These are phyloP conservation scores for Gossypium bickii DNA, from an alignment of 345 rosid species.

Conservation along the genomic window DNA sequence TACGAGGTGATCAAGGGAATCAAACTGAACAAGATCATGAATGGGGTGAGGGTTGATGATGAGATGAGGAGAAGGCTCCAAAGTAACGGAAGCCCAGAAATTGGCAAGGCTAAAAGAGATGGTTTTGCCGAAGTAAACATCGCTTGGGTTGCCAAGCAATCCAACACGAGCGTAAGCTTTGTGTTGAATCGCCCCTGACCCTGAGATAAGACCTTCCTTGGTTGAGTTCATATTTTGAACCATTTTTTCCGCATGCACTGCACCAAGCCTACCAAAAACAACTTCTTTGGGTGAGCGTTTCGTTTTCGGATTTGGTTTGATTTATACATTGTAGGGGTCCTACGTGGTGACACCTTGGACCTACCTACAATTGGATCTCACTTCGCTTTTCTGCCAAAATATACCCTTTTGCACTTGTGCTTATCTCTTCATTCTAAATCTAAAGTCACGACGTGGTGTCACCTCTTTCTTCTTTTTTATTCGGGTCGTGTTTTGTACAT, in stretches of 20 bases:
- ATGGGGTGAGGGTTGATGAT: constrained; percentile 66
- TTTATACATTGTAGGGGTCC: background rate
- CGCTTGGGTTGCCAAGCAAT: constrained; percentile 70
- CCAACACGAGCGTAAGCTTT: constrained; percentile 64
- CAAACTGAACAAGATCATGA: constrained; percentile 75
- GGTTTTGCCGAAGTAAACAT: constrained; percentile 66
- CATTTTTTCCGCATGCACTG: background rate
- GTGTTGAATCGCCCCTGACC: constrained; percentile 38
- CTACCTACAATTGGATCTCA: background rate
- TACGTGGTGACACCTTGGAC: background rate
- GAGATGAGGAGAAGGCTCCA: constrained; percentile 63
- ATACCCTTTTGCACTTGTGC: too few relatives aligned
- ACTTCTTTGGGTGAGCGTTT: too few relatives aligned
- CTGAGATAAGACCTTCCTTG: background rate
- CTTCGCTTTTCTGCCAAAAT: background rate
- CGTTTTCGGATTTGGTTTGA: background rate
- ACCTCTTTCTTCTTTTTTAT: too few relatives aligned
- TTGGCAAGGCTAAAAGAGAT: constrained; percentile 60
- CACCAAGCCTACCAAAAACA: background rate
- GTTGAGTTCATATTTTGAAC: background rate
- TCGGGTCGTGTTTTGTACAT: too few relatives aligned
- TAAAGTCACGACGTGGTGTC: too few relatives aligned
- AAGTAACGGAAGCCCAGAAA: constrained; percentile 68
- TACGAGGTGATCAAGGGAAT: constrained; percentile 66
- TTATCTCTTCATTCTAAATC: too few relatives aligned